Evolutionary conservation across 2,329 filamentous ascomycete genomes (phyloP).

Genomic region (Colletotrichum falcatum): DNA sequence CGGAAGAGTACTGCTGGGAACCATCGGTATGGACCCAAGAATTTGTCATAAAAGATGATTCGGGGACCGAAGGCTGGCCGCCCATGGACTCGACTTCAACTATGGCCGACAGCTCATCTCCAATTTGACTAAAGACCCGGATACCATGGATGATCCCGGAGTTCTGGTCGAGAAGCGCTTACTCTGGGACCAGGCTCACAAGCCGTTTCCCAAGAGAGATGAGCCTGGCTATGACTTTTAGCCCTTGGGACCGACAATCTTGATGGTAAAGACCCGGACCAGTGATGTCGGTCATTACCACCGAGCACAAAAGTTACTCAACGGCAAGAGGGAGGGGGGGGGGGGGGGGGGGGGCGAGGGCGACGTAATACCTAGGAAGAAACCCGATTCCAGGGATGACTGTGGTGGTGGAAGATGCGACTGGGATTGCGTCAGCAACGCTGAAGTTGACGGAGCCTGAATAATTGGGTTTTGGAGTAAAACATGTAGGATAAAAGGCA

Average conservation of each 20-base stretch:
- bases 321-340: background rate
- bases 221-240: background rate
- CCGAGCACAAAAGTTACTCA: background rate
- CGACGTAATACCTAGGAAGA: background rate
- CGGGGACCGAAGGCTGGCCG: background rate
- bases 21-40: slow-evolving; percentile 13
- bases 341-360: no score
- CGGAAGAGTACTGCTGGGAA: background rate
- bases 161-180: background rate
- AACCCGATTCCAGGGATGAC: background rate
- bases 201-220: background rate
- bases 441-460: background rate
- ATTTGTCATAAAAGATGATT: background rate
- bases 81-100: background rate
- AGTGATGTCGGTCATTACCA: no score
- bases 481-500: background rate
- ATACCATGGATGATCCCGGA: background rate
- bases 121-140: slow-evolving; percentile 1
- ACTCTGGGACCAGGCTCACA: background rate
- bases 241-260: background rate
- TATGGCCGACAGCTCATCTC: slow-evolving; percentile 1
- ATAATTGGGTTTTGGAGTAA: background rate
- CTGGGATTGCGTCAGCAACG: background rate
- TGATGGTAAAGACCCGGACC: no score
- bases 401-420: background rate